Evolutionary conservation across 1,284 basidiomycete genomes (phyloP).

Genomic region (Trichosporon inkin): DNA sequence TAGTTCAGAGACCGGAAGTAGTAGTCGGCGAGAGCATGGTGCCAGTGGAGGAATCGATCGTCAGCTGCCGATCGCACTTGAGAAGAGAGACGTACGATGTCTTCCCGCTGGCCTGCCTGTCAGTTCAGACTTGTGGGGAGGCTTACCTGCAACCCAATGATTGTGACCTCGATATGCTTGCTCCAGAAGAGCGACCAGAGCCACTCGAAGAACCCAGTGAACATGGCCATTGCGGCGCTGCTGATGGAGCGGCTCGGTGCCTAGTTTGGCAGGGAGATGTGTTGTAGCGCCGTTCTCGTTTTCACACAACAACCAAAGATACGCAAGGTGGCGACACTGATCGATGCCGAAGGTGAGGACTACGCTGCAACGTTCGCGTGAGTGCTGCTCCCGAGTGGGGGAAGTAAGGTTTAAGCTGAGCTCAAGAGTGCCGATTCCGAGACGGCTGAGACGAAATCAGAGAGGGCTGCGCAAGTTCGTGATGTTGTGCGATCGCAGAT

Average conservation of each 20-base stretch:
- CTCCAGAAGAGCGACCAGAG: constrained; percentile 68
- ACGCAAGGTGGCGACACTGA: no score
- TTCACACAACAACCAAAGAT: not conserved
- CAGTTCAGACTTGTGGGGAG: not conserved
- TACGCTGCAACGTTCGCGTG: not conserved
- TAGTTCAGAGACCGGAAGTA: not conserved
- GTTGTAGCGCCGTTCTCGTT: no score
- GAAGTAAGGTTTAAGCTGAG: no score
- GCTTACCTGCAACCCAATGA: constrained; percentile 82
- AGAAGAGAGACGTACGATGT: constrained; percentile 59
- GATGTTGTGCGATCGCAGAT: no score
- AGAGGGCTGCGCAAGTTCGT: no score
- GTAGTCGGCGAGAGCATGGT: not conserved
- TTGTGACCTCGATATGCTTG: constrained; percentile 84
- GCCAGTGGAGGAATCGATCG: not conserved
- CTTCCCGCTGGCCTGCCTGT: constrained; percentile 76
- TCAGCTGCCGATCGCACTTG: constrained; percentile 3
- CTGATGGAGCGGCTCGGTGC: not conserved
- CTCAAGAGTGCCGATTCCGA: no score
- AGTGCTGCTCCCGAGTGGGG: no score
- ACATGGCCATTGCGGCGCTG: constrained; percentile 11
- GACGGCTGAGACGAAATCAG: no score
- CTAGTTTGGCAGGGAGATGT: not conserved
- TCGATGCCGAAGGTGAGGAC: no score
- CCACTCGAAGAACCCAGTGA: constrained; percentile 53